Evolutionary conservation across 2,329 filamentous ascomycete species (phyloP).

Genomic region (Teratosphaeria pseudoeucalypti): DNA sequence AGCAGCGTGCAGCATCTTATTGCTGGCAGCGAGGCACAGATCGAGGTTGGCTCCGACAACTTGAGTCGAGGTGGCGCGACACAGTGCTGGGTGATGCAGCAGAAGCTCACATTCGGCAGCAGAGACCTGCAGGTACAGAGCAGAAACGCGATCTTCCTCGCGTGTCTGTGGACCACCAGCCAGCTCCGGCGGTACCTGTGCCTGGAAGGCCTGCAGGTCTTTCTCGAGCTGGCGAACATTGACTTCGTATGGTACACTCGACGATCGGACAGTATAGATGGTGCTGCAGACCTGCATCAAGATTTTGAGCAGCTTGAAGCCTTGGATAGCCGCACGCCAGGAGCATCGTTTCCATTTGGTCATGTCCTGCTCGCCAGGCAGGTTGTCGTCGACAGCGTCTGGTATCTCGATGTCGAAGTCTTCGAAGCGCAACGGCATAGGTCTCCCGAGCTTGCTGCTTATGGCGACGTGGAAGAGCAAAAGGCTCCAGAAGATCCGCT

Average conservation of each 20-base stretch:
- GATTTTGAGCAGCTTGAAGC: slow-evolving; percentile 54
- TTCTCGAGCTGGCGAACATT: slow-evolving; percentile 56
- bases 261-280: slow-evolving; percentile 60
- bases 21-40: slow-evolving; percentile 55
- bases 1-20: slow-evolving; percentile 52
- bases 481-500: slow-evolving; percentile 67
- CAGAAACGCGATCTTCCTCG: slow-evolving; percentile 39
- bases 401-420: slow-evolving; percentile 75
- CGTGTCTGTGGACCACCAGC: slow-evolving; percentile 36
- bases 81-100: slow-evolving; percentile 44
- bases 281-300: slow-evolving; percentile 65
- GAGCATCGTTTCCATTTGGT: slow-evolving; percentile 47
- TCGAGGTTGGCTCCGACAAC: slow-evolving; percentile 46
- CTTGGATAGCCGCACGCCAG: slow-evolving; percentile 56
- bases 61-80: slow-evolving; percentile 43
- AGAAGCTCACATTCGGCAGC: slow-evolving; percentile 40
- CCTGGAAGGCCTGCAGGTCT: slow-evolving; percentile 52
- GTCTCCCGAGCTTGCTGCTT: slow-evolving; percentile 64
- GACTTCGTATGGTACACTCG: slow-evolving; percentile 42
- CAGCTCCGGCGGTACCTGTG: slow-evolving; percentile 53
- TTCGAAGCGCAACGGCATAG: slow-evolving; percentile 61
- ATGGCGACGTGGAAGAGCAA: slow-evolving; percentile 57
- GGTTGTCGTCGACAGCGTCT: slow-evolving; percentile 59
- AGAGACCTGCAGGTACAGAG: slow-evolving; percentile 40
- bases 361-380: slow-evolving; percentile 47